Evolutionary conservation across 805 yeast species (phyloP), one percentile per base, ranked within the genome.

Genomic region (Lachancea fermentati): DNA sequence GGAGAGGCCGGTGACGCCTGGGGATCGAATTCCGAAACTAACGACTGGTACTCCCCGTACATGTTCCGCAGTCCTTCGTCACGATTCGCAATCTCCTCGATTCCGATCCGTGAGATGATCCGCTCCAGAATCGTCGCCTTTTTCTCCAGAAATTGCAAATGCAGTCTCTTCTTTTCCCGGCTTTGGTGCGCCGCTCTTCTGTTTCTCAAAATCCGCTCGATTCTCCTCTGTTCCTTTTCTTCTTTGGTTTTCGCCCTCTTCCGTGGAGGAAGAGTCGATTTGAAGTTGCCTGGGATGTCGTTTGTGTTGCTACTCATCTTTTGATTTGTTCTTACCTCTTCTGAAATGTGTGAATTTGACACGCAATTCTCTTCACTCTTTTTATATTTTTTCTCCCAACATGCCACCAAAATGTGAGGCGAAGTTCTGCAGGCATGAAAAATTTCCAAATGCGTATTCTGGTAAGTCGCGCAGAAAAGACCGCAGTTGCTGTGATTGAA

Each of bases 111-210:
- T 9, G 44, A 32, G 30, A 61, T 24, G 3, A 61, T 46, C 15
- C 41, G 37, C 44, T 63, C 62, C 55, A 63, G 52, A 19, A 62
- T 47, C 4, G 49, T 42, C 41, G 66, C 64, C 37, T 62, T 62
- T 29, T 68, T 62, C 63, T 91, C 97, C 50, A 93, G 72, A 47
- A 76, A 79, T 63, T 88, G 96, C 42, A 93, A 82, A 59, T 91
- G 95, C 58, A 80, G 78, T 60, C 97, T 77, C 75, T 91, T 91
- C 76, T 91, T 89, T 60, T 93, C 98, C 50, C 98, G 77, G 19
- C 96, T 85, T 39, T 96, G 95, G 62, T 91, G 97, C 35, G 98
- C 98, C 12, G 97, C 97, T 60, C 91, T 83, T 57, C 97, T 78
- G 65, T 91, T 91, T 60, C 98, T 76, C 54, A 91, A 71, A 37